Evolutionary conservation across 2,329 filamentous ascomycete genomes (phyloP).

Genomic region (Ophiosphaerella narmari): DNA sequence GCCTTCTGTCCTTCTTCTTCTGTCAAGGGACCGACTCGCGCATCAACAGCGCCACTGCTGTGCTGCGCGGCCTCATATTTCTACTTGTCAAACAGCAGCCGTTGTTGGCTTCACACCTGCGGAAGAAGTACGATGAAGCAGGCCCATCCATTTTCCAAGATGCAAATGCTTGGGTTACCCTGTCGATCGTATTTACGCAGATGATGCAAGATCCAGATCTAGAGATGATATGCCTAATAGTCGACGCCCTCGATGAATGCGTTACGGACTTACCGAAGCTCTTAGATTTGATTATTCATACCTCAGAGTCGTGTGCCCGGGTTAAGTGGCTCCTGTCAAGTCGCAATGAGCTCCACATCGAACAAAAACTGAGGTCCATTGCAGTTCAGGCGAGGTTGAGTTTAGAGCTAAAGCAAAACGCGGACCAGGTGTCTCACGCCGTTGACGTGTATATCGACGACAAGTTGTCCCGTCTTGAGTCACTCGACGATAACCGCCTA

Average conservation of each 20-base stretch:
- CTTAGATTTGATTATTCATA: background rate
- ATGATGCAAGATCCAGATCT: constrained; percentile 47
- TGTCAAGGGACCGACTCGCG: no score
- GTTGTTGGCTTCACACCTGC: no score
- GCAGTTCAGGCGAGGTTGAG: background rate
- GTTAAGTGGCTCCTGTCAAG: constrained; percentile 1
- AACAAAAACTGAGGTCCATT: constrained; percentile 18
- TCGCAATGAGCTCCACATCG: constrained; percentile 35
- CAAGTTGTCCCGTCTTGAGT: constrained; percentile 19
- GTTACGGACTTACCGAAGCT: constrained; percentile 4
- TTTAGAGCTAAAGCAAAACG: constrained; percentile 35
- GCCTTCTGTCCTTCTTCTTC: no score
- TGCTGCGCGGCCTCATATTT: no score
- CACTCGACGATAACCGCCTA: constrained; percentile 37
- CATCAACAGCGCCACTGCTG: no score
- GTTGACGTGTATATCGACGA: no score
- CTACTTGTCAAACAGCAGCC: no score
- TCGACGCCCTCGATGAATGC: constrained; percentile 19
- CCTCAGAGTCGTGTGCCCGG: constrained; percentile 10
- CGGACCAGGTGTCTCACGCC: constrained; percentile 33
- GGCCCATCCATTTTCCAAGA: no score
- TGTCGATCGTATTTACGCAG: constrained; percentile 17
- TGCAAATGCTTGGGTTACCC: no score
- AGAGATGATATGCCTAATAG: constrained; percentile 5
- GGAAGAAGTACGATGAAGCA: no score